Evolutionary conservation across 1,139 yeast genomes (phyloP), one percentile per base, ranked within the genome.

Genomic region (Hansenula sp.): DNA sequence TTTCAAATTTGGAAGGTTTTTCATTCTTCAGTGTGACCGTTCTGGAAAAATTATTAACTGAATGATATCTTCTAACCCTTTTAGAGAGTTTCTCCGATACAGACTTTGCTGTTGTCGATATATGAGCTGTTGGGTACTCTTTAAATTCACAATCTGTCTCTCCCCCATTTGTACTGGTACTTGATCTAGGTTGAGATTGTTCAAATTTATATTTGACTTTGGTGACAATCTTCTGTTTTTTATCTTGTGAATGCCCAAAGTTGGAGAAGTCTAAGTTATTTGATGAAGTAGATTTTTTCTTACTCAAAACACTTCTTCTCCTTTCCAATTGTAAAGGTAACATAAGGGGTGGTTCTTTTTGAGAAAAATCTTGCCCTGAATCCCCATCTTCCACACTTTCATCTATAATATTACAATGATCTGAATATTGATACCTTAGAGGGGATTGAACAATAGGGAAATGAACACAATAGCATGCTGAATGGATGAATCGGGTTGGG

Each of bases 401-500:
- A 21, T 21, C 25, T 6, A 21, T 21, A 35, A 4, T n/a, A 13
- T 3, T 11, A 12, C 37, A n/a, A 8, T n/a, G 6, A 28, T 36
- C 38, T 8, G 11, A 24, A 5, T 2, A 17, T 24, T 24, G 18
- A 24, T 24, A n/a, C n/a, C n/a, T 49, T 36, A 59, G 50, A 0
- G 59, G 59, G 0, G 62, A 58, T 4, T 47, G 41, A 3, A 54
- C 49, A 19, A 58, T 43, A 12, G 55, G 48, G 4, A 43, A 31
- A 29, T 44, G 31, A 32, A 47, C 33, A 33, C 63, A 59, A 41
- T 50, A 47, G 43, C 63, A 59, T 2, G 36, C 39, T 9, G 28
- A 5, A 16, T 38, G 19, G 6, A 19, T 18, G 31, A 40, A 34
- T 19, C 11, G 19, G 6, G 8, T 29, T 27, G 16, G 15, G 11